phyloP scores from a whole-genome alignment of 257 asterid species.

The Nicotiana tabacum region DNA sequence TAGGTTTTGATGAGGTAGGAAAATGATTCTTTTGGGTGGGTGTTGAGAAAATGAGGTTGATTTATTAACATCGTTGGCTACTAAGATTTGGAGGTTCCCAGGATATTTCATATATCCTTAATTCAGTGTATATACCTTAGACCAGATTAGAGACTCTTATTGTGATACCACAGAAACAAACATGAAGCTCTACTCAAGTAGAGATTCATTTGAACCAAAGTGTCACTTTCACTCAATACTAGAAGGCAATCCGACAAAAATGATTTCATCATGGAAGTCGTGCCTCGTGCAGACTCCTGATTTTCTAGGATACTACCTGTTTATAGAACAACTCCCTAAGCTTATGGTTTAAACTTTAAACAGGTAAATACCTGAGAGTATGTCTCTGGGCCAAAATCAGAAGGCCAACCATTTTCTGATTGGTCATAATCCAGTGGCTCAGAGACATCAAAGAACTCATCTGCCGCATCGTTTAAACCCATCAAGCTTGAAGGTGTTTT shows the following conservation, averaged over 20 bases:
- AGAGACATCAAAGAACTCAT: slow-evolving; percentile 89
- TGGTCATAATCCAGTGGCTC: slow-evolving; percentile 86
- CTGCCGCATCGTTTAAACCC: slow-evolving; percentile 79
- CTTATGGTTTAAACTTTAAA: background rate
- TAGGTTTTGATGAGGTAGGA: background rate
- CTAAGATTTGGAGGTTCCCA: background rate
- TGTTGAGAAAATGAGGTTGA: background rate
- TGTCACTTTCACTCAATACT: background rate
- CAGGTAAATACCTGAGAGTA: slow-evolving; percentile 58
- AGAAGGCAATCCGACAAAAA: background rate
- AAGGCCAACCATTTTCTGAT: slow-evolving; percentile 70
- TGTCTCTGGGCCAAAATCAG: slow-evolving; percentile 58
- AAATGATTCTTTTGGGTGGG: background rate
- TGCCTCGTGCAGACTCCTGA: background rate
- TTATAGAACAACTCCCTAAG: background rate
- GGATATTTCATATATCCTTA: background rate
- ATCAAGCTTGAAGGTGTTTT: slow-evolving; percentile 62
- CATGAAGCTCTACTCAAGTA: background rate
- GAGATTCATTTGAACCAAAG: background rate
- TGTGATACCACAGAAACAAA: background rate
- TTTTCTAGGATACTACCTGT: background rate
- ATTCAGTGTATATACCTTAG: background rate
- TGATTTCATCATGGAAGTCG: background rate
- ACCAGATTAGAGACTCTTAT: background rate
- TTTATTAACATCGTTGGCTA: background rate